phyloP scores from a whole-genome alignment of 1,284 basidiomycete genomes.

The Paramarasmius palmivorus region DNA sequence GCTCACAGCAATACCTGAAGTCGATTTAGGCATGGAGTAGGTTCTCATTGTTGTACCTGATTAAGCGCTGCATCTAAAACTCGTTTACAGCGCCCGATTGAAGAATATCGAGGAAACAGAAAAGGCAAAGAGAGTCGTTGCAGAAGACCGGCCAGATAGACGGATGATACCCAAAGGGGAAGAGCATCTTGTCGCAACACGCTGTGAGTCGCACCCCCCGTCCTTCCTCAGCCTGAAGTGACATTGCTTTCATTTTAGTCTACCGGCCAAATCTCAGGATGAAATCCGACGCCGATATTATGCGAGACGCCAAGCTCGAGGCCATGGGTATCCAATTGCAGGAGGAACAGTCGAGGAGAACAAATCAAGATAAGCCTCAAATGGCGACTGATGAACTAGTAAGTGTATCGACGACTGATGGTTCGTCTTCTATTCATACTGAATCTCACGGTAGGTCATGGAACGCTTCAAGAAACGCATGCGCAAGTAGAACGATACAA shows the following conservation, averaged over 20 bases:
- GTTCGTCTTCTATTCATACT: slow-evolving; percentile 11
- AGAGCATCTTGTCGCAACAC: slow-evolving; percentile 76
- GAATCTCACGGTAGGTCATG: slow-evolving; percentile 59
- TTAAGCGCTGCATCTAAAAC: not conserved
- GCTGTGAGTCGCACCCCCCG: slow-evolving; percentile 61
- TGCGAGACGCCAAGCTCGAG: slow-evolving; percentile 82
- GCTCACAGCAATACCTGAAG: slow-evolving; percentile 95
- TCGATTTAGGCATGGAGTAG: slow-evolving; percentile 97
- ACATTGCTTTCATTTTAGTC: slow-evolving; percentile 50
- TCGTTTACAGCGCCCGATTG: slow-evolving; percentile 67
- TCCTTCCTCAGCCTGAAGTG: not conserved
- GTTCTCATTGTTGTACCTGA: slow-evolving; percentile 31
- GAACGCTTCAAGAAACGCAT: slow-evolving; percentile 87
- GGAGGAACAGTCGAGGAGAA: slow-evolving; percentile 50
- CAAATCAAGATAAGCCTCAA: slow-evolving; percentile 62
- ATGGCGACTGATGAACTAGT: slow-evolving; percentile 92
- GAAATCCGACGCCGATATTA: slow-evolving; percentile 84
- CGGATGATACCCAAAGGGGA: slow-evolving; percentile 65
- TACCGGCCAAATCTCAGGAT: slow-evolving; percentile 77
- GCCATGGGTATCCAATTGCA: slow-evolving; percentile 74
- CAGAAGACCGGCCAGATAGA: slow-evolving; percentile 67
- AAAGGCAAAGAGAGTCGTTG: slow-evolving; percentile 85
- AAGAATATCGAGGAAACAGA: slow-evolving; percentile 98
- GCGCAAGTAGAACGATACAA: slow-evolving; percentile 51
- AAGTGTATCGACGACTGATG: slow-evolving; percentile 26